Base-by-base conservation (phyloP, 495 filamentous ascomycete species). In the Hamigera avellanea region DNA sequence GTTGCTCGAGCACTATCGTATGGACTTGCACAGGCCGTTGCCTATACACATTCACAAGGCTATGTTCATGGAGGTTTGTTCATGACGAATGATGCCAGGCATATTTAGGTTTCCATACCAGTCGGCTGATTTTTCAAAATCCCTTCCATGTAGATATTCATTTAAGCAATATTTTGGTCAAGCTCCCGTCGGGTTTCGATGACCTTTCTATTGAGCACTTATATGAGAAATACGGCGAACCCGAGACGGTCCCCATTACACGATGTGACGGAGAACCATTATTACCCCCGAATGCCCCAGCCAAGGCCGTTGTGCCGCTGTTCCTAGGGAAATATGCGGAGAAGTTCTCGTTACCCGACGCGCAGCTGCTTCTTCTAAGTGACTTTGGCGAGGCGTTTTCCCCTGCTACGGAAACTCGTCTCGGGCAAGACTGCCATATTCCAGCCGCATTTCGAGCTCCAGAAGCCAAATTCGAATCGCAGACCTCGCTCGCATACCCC, bases 331-430 rank as follows among this genome's bases (percentile, higher is more conserved):
- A 57, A 43, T 9, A 48, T 29, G 47, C 54, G 2, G 39, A 59
- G 17, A 26, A 54, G 3, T 49, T 61, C 36, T 30, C 38, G 15
- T 23, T 59, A 17, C 30, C 42, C 8, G 57, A 58, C 18, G 42
- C 54, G 8, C 45, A 36, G 13, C 14, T 45, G 0, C 40, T 61
- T 36, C 39, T 61, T 35, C 48, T 61, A 0, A 50, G 48, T 34
- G 53, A 61, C 36, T 57, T 63, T 45, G 54, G 57, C n/a, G 57
- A 61, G 16, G 42, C 57, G 2, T 57, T 63, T 42, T 2, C 42
- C 0, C 53, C 54, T 8, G 36, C 15, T 17, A 32, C 18, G 9
- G 46, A 50, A 14, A 0, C 15, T 33, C 56, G 50, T 16, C 48
- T 35, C 4, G 55, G 56, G 5, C 8, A 46, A 44, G 48, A 63